A percentile compares a stretch with the other conserved stretches of the same genome.
These are phyloP conservation scores for Trebouxia sp. DNA, from an alignment of 139 green algal genomes.

Conservation along the genomic window DNA sequence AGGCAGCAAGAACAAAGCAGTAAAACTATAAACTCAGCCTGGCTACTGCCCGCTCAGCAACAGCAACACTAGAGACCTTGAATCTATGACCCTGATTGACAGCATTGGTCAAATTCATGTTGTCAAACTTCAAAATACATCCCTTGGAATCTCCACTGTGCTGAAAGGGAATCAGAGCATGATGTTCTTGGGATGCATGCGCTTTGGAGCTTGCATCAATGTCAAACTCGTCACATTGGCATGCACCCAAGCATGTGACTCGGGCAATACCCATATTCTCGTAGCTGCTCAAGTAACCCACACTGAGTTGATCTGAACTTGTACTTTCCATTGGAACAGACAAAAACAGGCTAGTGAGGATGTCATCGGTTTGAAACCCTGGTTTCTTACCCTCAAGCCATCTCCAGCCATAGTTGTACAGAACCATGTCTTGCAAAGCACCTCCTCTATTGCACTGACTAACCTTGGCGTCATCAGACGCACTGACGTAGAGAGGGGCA, in stretches of 20 bases:
- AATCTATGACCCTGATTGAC: background rate
- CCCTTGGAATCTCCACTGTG: background rate
- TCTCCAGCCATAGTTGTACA: slow-evolving; percentile 22
- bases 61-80: background rate
- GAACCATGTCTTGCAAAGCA: background rate
- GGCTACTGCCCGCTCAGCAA: background rate
- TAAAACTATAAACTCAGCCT: background rate
- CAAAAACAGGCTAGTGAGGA: slow-evolving; percentile 13
- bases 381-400: slow-evolving; percentile 28
- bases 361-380: slow-evolving; percentile 12
- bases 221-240: slow-evolving; percentile 12
- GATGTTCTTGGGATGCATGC: slow-evolving; percentile 13
- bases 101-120: slow-evolving; percentile 19
- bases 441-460: slow-evolving; percentile 8
- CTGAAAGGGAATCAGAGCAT: slow-evolving; percentile 11
- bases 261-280: slow-evolving; percentile 20
- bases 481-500: background rate
- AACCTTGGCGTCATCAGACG: background rate
- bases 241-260: slow-evolving; percentile 6
- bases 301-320: slow-evolving; percentile 5
- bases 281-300: slow-evolving; percentile 27
- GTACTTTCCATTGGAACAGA: background rate
- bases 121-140: slow-evolving; percentile 12
- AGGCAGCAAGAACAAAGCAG: background rate
- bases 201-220: background rate